Conservation (phyloP, 306 rosid genomes). For the Lotus japonicus region DNA sequence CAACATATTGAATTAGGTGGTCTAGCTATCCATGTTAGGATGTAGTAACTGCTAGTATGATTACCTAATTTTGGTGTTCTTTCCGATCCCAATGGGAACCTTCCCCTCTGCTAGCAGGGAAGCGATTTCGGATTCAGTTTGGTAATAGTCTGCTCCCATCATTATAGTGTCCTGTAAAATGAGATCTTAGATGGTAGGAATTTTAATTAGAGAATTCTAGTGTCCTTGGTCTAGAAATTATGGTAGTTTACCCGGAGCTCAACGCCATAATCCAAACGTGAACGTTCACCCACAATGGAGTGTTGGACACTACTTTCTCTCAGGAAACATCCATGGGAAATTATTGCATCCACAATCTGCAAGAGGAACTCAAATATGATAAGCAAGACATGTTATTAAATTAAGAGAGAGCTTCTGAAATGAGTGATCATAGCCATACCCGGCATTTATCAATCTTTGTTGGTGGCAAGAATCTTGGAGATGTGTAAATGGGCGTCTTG, state of each 20-base stretch:
- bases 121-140: conserved; percentile 92
- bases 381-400: conserved; percentile 5
- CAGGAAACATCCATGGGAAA: conserved; percentile 91
- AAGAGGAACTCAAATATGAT: conserved; percentile 25
- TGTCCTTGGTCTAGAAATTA: neutral
- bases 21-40: neutral
- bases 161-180: conserved; percentile 62
- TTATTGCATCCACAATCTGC: conserved; percentile 78
- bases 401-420: neutral
- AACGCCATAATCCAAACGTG: conserved; percentile 74
- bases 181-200: conserved; percentile 1
- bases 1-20: neutral
- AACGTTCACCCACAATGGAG: conserved; percentile 85
- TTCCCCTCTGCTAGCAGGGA: conserved; percentile 64
- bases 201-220: neutral
- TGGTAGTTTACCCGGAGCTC: conserved; percentile 58
- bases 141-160: conserved; percentile 96
- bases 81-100: conserved; percentile 85
- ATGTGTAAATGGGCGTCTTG: conserved; percentile 79
- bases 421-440: conserved; percentile 38
- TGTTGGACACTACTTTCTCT: conserved; percentile 55
- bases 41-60: neutral
- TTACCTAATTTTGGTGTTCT: conserved; percentile 73
- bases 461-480: conserved; percentile 92
- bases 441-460: conserved; percentile 79